Conservation (phyloP, 768 basidiomycete genomes). For the Sarcodon sp. region DNA sequence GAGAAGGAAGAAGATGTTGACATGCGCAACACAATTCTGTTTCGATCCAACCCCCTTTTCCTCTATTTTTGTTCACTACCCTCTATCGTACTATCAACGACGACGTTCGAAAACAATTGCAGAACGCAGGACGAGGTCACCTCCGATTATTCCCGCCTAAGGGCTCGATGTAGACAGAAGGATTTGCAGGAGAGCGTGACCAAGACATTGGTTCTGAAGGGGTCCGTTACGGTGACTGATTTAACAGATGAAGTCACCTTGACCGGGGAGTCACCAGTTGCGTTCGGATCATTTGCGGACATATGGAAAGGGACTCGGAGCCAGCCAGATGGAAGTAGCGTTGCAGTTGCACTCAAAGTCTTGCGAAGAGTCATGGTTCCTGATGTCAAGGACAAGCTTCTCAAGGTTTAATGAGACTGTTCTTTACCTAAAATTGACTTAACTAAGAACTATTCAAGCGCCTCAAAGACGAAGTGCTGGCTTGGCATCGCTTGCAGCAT, state of each 20-base stretch:
- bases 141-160: slow-evolving; percentile 36
- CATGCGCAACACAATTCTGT: slow-evolving; percentile 44
- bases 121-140: slow-evolving; percentile 38
- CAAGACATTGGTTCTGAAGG: slow-evolving; percentile 40
- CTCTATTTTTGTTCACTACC: slow-evolving; percentile 42
- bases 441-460: slow-evolving; percentile 21
- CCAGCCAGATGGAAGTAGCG: slow-evolving; percentile 25
- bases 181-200: slow-evolving; percentile 39
- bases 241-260: slow-evolving; percentile 41
- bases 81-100: slow-evolving; percentile 36
- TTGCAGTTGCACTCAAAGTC: slow-evolving; percentile 45
- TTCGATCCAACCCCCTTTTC: slow-evolving; percentile 35
- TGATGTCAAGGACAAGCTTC: slow-evolving; percentile 36
- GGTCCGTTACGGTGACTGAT: slow-evolving; percentile 33
- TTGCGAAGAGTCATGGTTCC: slow-evolving; percentile 35
- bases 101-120: slow-evolving; percentile 44
- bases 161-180: slow-evolving; percentile 45
- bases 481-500: slow-evolving; percentile 47
- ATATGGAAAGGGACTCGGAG: slow-evolving; percentile 48
- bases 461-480: slow-evolving; percentile 39
- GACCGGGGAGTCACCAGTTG: slow-evolving; percentile 33
- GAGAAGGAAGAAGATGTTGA: slow-evolving; percentile 46
- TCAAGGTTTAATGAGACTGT: slow-evolving; percentile 23
- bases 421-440: not conserved
- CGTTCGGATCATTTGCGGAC: slow-evolving; percentile 45